phyloP scores from a whole-genome alignment of 2,329 filamentous ascomycete species.

The Ascochyta viciae-villosae region DNA sequence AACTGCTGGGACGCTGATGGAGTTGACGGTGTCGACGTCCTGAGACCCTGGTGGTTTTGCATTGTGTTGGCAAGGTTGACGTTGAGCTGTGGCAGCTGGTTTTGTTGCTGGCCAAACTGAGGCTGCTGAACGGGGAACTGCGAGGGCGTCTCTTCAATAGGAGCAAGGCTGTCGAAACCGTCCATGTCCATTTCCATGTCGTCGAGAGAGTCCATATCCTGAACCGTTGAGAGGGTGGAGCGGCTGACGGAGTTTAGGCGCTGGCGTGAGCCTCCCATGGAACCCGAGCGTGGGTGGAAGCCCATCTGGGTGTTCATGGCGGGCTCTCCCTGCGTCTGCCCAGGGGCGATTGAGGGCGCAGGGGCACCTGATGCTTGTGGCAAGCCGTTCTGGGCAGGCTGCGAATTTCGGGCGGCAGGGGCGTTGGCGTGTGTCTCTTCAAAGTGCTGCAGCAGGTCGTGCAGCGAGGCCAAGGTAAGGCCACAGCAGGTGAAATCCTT shows the following conservation, averaged over 20 bases:
- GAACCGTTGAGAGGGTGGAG: slow-evolving; percentile 51
- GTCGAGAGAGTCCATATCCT: slow-evolving; percentile 81
- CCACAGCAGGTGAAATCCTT: slow-evolving; percentile 96
- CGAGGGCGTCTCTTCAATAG: slow-evolving; percentile 73
- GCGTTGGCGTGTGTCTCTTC: slow-evolving; percentile 90
- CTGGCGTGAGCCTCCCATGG: slow-evolving; percentile 45
- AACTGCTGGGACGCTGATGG: slow-evolving; percentile 73
- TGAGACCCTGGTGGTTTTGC: slow-evolving; percentile 76
- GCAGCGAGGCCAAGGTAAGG: slow-evolving; percentile 84
- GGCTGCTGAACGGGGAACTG: slow-evolving; percentile 62
- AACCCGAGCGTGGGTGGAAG: slow-evolving; percentile 51
- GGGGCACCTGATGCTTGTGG: slow-evolving; percentile 39
- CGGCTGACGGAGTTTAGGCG: slow-evolving; percentile 51
- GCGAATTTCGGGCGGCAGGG: slow-evolving; percentile 59
- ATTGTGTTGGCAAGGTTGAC: slow-evolving; percentile 77
- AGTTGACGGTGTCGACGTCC: slow-evolving; percentile 85
- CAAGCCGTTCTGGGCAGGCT: slow-evolving; percentile 55
- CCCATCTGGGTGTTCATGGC: slow-evolving; percentile 47
- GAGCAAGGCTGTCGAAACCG: slow-evolving; percentile 75
- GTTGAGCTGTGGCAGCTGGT: slow-evolving; percentile 74
- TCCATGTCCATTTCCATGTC: slow-evolving; percentile 97
- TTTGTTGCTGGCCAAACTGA: slow-evolving; percentile 62
- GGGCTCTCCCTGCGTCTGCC: slow-evolving; percentile 53
- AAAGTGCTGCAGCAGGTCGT: slow-evolving; percentile 95
- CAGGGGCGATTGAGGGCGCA: slow-evolving; percentile 48